phyloP scores from a whole-genome alignment of 148 eudicot species.

The Nyssa sinensis region DNA sequence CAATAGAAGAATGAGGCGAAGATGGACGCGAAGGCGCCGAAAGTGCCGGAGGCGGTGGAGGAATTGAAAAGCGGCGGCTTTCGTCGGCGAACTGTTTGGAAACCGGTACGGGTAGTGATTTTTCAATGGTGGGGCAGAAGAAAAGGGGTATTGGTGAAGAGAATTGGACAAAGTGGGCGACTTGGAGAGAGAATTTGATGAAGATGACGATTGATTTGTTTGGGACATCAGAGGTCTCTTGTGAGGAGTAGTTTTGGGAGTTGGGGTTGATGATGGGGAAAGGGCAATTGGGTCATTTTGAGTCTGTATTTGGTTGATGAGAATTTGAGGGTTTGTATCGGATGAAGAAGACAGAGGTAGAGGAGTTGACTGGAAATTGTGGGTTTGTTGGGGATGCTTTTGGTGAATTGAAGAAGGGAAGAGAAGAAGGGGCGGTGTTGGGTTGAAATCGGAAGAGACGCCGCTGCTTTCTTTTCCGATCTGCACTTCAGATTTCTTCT shows the following conservation, averaged over 20 bases:
- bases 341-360: not conserved
- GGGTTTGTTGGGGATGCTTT: constrained; percentile 34
- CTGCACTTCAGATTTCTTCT: constrained; percentile 95
- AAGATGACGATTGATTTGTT: constrained; percentile 5
- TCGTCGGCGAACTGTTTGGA: constrained; percentile 36
- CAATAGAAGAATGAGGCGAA: constrained; percentile 49
- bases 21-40: constrained; percentile 46
- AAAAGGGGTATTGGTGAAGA: constrained; percentile 48
- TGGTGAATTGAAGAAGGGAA: constrained; percentile 46
- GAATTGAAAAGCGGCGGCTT: constrained; percentile 35
- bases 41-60: constrained; percentile 52
- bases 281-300: constrained; percentile 40
- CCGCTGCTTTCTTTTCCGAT: constrained; percentile 98
- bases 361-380: constrained; percentile 24
- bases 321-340: constrained; percentile 24
- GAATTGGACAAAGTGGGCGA: constrained; percentile 59
- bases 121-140: constrained; percentile 31
- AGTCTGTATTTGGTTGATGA: constrained; percentile 27
- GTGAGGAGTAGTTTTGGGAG: constrained; percentile 56
- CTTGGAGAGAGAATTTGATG: constrained; percentile 38
- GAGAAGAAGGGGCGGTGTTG: constrained; percentile 54
- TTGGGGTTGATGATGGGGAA: constrained; percentile 21
- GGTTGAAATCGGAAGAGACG: constrained; percentile 97
- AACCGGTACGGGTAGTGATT: constrained; percentile 33
- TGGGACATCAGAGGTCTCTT: constrained; percentile 68